Conservation (phyloP, 163 green algal genomes). For the Smithsoniella earleae region DNA sequence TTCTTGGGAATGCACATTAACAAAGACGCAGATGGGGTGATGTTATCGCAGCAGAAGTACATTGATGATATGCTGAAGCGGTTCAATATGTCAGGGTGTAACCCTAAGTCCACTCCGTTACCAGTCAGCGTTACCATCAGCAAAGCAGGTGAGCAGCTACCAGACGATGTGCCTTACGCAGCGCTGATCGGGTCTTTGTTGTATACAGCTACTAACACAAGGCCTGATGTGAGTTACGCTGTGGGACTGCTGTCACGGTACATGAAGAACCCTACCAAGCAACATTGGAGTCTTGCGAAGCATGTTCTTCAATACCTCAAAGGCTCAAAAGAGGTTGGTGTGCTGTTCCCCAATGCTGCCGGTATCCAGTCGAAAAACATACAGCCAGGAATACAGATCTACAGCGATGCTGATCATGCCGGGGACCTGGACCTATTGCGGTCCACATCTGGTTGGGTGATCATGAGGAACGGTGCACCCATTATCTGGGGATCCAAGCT, state of each 20-base stretch:
- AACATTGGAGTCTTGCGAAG: constrained; percentile 38
- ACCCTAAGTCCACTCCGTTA: neutral
- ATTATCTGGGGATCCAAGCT: constrained; percentile 41
- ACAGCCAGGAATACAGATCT: constrained; percentile 30
- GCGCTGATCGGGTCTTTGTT: constrained; percentile 38
- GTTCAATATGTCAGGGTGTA: neutral
- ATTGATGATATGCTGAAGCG: neutral
- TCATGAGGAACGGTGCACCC: constrained; percentile 33
- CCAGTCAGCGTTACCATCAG: neutral
- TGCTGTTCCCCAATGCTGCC: no score
- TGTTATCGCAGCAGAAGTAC: neutral
- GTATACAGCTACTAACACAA: constrained; percentile 38
- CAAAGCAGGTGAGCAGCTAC: neutral
- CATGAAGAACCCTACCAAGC: constrained; percentile 33
- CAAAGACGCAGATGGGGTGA: constrained; percentile 30
- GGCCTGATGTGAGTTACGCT: constrained; percentile 40
- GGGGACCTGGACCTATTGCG: constrained; percentile 32
- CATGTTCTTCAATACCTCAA: constrained; percentile 39
- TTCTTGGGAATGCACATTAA: constrained; percentile 44
- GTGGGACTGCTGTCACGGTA: constrained; percentile 36
- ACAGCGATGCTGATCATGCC: constrained; percentile 41
- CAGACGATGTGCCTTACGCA: constrained; percentile 31
- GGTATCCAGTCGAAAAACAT: no score
- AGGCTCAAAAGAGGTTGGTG: constrained; percentile 30
- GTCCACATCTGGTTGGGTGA: constrained; percentile 38